Base-by-base conservation (phyloP, 192 early-diverging fungal genomes). In the Entomortierella chlamydospora region DNA sequence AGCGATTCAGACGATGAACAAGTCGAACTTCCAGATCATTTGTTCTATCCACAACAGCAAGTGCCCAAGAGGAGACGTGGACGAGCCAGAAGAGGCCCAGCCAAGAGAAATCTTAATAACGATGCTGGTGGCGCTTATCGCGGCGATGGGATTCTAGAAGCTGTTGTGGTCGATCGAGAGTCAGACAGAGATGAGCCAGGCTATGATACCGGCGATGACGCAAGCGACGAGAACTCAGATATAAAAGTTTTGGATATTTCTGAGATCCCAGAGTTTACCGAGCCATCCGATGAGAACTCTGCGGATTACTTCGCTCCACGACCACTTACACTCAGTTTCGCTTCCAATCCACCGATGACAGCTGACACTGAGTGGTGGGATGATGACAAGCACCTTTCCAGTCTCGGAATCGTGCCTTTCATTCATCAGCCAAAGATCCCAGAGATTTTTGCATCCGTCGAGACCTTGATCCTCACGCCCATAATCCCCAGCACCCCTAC, bases 341-440 rank as follows among this genome's bases (percentile, higher is more conserved):
- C 63, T 25, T 37, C 63, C 9, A 58, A 22, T 33, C 51, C 63
- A 17, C 3, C 0, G 0, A 1, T 55, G 34, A 33, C 25, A 22
- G n/a, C 45, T 31, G 63, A 65, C 8, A 65, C 52, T 9, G 33
- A 65, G 25, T 65, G 63, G 63, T 65, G 63, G 63, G 63, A 65
- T 2, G 29, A 37, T 25, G 63, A 65, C 52, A 53, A 54, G 10
- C 63, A 65, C 23, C 17, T 65, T 10, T 65, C 63, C 13, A 65
- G 33, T 4, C 37, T 65, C 18, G 63, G 63, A 3, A 65, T 65
- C 5, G 26, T 65, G 4, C 63, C 63, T 5, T 65, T 41, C 53
- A 22, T 65, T 2, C 47, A 65, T 18, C 63, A 65, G 52, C 63
- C 63, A 28, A 65, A 65, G 63, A 67, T 57, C 54, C 65, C 65